Percentiles rank a stretch among this genome's conserved stretches.
Conservation (phyloP, 106 monocot species). For the Allium cepa region DNA sequence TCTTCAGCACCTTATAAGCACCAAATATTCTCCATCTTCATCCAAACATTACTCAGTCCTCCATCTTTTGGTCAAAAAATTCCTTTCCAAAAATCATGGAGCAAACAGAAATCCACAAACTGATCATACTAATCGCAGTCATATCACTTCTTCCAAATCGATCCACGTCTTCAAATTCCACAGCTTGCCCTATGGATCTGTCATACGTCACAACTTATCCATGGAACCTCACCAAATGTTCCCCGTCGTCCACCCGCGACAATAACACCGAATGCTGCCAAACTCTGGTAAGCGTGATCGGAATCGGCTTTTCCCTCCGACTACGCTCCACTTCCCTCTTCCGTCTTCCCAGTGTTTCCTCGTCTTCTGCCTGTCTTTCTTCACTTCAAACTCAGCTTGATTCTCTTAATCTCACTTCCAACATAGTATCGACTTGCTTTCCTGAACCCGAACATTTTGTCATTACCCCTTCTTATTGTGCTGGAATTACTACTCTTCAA, state of each 20-base stretch:
- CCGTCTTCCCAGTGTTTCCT: constrained; percentile 35
- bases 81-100: background rate
- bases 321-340: constrained; percentile 55
- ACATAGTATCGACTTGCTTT: constrained; percentile 44
- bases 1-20: too few relatives aligned
- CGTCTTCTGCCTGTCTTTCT: constrained; percentile 50
- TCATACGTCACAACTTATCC: constrained; percentile 51
- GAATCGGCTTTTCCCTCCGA: constrained; percentile 39
- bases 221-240: constrained; percentile 56
- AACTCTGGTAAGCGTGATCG: constrained; percentile 44
- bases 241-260: constrained; percentile 4
- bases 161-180: background rate
- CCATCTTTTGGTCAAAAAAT: background rate
- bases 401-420: constrained; percentile 37
- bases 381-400: constrained; percentile 35
- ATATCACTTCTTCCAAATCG: background rate
- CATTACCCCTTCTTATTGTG: constrained; percentile 50
- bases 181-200: constrained; percentile 54
- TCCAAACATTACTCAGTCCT: background rate
- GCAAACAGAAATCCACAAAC: background rate
- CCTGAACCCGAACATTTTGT: constrained; percentile 26
- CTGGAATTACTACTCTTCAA: constrained; percentile 29
- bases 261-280: constrained; percentile 63
- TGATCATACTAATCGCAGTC: background rate
- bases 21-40: background rate